Base-by-base conservation (phyloP, 2,329 filamentous ascomycete species). In the Salinomyces thailandicus region DNA sequence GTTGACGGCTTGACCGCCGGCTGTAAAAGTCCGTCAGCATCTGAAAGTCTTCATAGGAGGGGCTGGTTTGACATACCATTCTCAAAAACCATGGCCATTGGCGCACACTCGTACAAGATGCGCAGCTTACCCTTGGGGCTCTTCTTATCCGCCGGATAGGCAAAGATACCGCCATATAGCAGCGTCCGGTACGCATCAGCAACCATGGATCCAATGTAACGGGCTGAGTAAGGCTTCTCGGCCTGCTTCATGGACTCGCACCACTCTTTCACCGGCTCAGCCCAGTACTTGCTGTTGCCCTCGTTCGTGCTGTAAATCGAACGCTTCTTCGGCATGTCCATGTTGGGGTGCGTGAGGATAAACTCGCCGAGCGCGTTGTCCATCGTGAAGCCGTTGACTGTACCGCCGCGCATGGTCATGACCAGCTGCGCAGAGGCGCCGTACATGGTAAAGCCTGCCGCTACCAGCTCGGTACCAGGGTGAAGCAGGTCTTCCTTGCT, bases 371-470 rank as follows among this genome's bases (percentile, higher is more conserved):
- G 77, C 13, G 86, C 84, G 62, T 84, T 93, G 68, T 98, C 91
- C 54, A 98, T 78, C 17, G 91, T 98, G 72, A 98, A 98, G 54
- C 91, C 91, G 65, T 96, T 95, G 64, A 98, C 91, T 44, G 67
- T 75, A 46, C 87, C 84, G 49, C 79, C 85, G 64, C 81, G 84
- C 86, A 96, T 95, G 50, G 91, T 98, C 58, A 98, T 82, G 54
- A 98, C 91, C 31, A 98, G 73, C 68, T 96, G 89, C 3, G 91
- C 79, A 3, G 87, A 95, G 50, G 91, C 91, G 57, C 91, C 91
- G 66, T 98, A 98, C 91, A 98, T 98, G 64, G 91, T 98, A 73
- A 98, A 98, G n/a, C 91, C 91, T 15, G 85, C 80, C 22, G 91
- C 89, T 14, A 96, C 75, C 48, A 96, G 76, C 64, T 95, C 87